Percentiles rank a stretch among this genome's conserved stretches.
These are phyloP conservation scores for Plenodomus lindquistii DNA, from an alignment of 2,329 filamentous ascomycete genomes.

Conservation along the genomic window DNA sequence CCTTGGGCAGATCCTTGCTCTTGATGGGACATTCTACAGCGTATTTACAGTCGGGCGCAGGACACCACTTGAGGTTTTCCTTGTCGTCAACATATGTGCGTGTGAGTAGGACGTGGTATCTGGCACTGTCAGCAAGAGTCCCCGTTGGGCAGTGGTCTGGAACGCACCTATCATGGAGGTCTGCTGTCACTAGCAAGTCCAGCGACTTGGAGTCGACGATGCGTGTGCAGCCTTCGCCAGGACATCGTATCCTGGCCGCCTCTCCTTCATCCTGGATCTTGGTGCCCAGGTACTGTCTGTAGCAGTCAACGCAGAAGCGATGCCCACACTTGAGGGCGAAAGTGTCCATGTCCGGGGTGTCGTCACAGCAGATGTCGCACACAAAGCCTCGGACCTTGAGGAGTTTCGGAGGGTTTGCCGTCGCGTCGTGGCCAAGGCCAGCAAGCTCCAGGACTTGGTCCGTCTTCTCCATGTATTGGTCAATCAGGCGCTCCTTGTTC, in stretches of 20 bases:
- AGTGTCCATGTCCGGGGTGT: conserved; percentile 73
- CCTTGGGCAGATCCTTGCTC: conserved; percentile 78
- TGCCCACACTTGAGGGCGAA: conserved; percentile 97
- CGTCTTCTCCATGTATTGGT: conserved; percentile 92
- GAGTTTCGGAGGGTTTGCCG: conserved; percentile 62
- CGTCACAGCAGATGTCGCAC: conserved; percentile 97
- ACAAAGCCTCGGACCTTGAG: conserved; percentile 75
- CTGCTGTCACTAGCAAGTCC: conserved; percentile 68
- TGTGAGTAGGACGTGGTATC: conserved; percentile 85
- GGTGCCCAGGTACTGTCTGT: conserved; percentile 84
- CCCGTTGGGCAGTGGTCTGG: background rate
- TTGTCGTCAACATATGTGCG: conserved; percentile 97
- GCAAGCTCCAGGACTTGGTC: conserved; percentile 81
- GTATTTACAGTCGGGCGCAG: conserved; percentile 94
- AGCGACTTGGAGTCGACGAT: conserved; percentile 91
- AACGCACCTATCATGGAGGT: conserved; percentile 59
- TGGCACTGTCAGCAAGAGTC: conserved; percentile 34
- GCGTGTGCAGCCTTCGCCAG: conserved; percentile 80
- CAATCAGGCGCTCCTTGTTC: conserved; percentile 95
- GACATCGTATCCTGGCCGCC: conserved; percentile 91
- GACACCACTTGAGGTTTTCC: conserved; percentile 95
- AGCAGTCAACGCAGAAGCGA: conserved; percentile 90
- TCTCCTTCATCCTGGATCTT: conserved; percentile 97
- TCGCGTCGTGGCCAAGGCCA: conserved; percentile 66
- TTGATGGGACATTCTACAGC: conserved; percentile 88